These are phyloP conservation scores for Mucor irregularis DNA, from an alignment of 371 early-diverging fungal species.

Conservation along the genomic window DNA sequence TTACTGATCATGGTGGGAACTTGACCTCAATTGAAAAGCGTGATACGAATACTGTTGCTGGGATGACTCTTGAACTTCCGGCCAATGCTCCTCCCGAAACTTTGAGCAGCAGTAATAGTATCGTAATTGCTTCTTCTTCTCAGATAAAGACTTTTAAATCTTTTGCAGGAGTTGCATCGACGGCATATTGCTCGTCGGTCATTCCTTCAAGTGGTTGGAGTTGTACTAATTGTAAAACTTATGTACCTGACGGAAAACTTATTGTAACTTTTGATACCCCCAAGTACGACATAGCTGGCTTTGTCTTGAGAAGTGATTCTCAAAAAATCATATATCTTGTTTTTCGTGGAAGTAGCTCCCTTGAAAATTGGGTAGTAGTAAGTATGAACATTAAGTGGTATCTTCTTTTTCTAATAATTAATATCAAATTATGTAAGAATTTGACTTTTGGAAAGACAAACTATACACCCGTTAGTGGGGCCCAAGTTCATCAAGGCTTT, in stretches of 20 bases:
- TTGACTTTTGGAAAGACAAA: not conserved
- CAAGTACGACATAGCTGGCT: conserved; percentile 22
- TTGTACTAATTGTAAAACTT: conserved; percentile 16
- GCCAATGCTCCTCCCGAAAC: conserved; percentile 1
- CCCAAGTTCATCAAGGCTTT: conserved; percentile 27
- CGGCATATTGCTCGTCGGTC: conserved; percentile 21
- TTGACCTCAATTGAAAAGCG: not conserved
- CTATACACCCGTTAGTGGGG: conserved; percentile 21
- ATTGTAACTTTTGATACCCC: conserved; percentile 20
- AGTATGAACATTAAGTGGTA: not conserved
- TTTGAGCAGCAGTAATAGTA: no score
- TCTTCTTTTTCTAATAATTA: not conserved
- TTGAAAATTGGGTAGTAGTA: conserved; percentile 19
- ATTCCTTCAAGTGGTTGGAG: conserved; percentile 18
- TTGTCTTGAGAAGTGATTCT: conserved; percentile 19
- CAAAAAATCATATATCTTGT: conserved; percentile 23
- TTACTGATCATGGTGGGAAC: not conserved
- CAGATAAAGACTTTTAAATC: conserved; percentile 11
- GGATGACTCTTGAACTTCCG: conserved; percentile 9
- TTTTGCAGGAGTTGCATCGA: conserved; percentile 21
- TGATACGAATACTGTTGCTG: not conserved
- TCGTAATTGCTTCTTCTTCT: conserved; percentile 8
- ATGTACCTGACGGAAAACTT: conserved; percentile 24
- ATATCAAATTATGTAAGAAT: not conserved
- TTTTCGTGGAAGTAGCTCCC: conserved; percentile 30